These are phyloP conservation scores for Xylaria multiplex DNA, from an alignment of 2,329 filamentous ascomycete species.

Conservation along the genomic window DNA sequence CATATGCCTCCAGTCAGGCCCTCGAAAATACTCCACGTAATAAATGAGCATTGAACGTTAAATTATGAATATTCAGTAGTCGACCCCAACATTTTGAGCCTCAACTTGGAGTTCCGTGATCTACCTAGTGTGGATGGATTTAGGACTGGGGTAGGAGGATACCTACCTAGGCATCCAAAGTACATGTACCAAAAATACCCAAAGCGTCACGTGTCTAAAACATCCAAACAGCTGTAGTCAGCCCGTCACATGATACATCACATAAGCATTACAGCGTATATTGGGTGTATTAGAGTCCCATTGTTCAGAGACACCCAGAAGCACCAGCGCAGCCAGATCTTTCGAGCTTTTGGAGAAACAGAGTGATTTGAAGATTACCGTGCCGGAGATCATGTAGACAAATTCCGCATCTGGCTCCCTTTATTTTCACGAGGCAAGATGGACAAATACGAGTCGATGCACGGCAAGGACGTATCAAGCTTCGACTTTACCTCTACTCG, in stretches of 20 bases:
- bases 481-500: slow-evolving; percentile 66
- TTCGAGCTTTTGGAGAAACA: background rate
- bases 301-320: background rate
- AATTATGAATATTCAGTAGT: slow-evolving; percentile 2
- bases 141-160: slow-evolving; percentile 12
- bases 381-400: slow-evolving; percentile 32
- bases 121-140: slow-evolving; percentile 9
- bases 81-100: slow-evolving; percentile 31
- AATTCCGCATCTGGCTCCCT: slow-evolving; percentile 2
- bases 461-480: slow-evolving; percentile 69
- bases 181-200: background rate
- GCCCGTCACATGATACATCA: background rate
- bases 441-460: slow-evolving; percentile 66
- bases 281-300: background rate
- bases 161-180: background rate
- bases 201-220: slow-evolving; percentile 23
- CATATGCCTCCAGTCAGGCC: background rate
- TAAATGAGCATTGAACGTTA: background rate
- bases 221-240: slow-evolving; percentile 12
- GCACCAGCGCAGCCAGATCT: background rate
- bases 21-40: too few relatives aligned
- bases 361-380: background rate
- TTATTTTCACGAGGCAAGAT: slow-evolving; percentile 49
- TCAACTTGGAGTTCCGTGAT: slow-evolving; percentile 23
- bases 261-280: background rate